Evolutionary conservation across 2,329 filamentous ascomycete genomes (phyloP), one percentile per base, ranked within the genome.

Genomic region (Exserohilum rostratum): DNA sequence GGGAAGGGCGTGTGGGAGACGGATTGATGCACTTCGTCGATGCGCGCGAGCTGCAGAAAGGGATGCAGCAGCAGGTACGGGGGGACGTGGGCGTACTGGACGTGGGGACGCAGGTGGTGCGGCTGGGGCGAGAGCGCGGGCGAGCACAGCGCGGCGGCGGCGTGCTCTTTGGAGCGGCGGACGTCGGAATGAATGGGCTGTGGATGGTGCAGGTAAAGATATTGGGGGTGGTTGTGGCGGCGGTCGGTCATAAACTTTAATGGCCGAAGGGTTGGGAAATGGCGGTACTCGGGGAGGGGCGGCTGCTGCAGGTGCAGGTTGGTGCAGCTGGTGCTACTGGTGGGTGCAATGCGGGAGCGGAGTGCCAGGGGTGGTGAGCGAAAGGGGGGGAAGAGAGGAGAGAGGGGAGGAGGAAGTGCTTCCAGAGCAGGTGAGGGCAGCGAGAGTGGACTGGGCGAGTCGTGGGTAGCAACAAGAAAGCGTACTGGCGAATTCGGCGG

Each of bases 21-120:
- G 50, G 50, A 53, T 50, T 57, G 58, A 31, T 64, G 67, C 55
- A 67, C 55, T 62, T 66, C 55, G 62, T 66, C 66, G 58, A 67
- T 63, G 62, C 60, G 68, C 53, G 66, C 61, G 40, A 71, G 65
- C 48, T 69, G 70, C 60, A 67, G 46, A 46, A 64, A 58, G 27
- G 71, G 67, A 49, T 69, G 66, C 57, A 68, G 65, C 49, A 67
- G 57, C 48, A 69, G 53, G 27, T 62, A 47, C n/a, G 63, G 54
- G 43, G 64, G 60, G 52, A 59, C 57, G 39, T 55, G 57, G 46
- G 48, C 34, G 51, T 54, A 44, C 13, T 47, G 55, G 12, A 39
- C 38, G 45, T 57, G 55, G 29, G 51, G 58, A 22, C 54, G 54
- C 46, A 60, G 51, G 31, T 56, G 56, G 37, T 53, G 51, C 30